Conservation (phyloP, 2,329 filamentous ascomycete species). For the Lasiodiplodia hormozganensis region DNA sequence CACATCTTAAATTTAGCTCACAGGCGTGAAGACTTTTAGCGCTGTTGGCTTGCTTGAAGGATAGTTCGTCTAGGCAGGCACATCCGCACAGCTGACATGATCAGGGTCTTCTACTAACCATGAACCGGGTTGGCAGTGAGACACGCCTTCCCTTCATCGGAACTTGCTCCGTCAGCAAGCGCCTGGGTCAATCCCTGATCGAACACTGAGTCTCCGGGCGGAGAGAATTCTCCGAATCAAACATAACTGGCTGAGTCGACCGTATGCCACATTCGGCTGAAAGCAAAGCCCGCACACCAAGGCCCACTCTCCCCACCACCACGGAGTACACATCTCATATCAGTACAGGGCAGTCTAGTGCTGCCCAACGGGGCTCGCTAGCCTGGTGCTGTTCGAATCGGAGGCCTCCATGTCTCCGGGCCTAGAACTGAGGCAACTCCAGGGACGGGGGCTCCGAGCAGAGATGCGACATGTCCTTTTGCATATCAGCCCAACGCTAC, state of each 20-base stretch:
- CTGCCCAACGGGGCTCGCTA: not conserved
- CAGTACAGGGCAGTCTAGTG: not conserved
- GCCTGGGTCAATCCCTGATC: not conserved
- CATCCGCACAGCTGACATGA: constrained; percentile 14
- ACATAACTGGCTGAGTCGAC: not conserved
- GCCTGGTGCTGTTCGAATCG: not conserved
- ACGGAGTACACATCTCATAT: not conserved
- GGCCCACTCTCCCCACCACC: not conserved
- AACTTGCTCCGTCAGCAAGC: constrained; percentile 17
- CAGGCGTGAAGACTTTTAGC: constrained; percentile 23
- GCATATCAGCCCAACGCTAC: not conserved
- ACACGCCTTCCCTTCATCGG: constrained; percentile 21
- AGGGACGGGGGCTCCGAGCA: not conserved
- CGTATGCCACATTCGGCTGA: not conserved
- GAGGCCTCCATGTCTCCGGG: not conserved
- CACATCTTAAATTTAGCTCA: constrained; percentile 4
- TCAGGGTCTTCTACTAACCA: constrained; percentile 15
- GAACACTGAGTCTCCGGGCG: not conserved
- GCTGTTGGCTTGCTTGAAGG: constrained; percentile 20
- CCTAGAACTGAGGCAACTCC: not conserved
- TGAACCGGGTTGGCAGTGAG: constrained; percentile 13
- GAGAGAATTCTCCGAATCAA: constrained; percentile 20
- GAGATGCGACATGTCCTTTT: constrained; percentile 20
- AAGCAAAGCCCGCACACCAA: not conserved
- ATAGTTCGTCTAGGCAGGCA: constrained; percentile 10